Base-by-base conservation (phyloP, 306 rosid genomes). In the Sicyos edulis region DNA sequence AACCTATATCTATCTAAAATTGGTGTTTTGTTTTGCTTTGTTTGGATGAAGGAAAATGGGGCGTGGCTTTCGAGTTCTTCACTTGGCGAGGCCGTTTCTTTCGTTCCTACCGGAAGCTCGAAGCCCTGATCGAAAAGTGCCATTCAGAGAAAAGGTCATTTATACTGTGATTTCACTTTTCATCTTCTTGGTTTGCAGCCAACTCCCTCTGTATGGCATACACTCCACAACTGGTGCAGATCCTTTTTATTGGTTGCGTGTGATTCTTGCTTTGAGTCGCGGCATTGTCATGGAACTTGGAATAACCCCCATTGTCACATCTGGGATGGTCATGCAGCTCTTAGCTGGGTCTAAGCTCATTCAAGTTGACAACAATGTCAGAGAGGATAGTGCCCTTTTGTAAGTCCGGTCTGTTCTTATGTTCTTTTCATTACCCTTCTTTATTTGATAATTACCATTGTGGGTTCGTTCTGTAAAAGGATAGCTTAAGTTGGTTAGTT, bases 271-370 rank as follows among this genome's bases (percentile, higher is more conserved):
- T 70, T 92, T 96, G 3, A 92, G 85, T 63, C 91, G 92, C 21
- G 98, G 98, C 63, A 92, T 96, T 53, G 96, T 90, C 52, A 92
- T 92, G 98, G 98, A 92, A 80, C 98, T 88, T 34, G 92, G 92
- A 76, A 90, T 90, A 79, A 92, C 96, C 61, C 84, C 96, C 7
- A 92, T 90, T 80, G 96, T 92, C 59, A 92, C 89, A 26, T 92
- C 92, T 55, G 96, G 96, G 58, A 71, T 92, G 73, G 96, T 92
- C n/a, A 90, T 88, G 96, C 96, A 92, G 60, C 96, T 92, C 73
- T 76, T 88, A 47, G 93, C 86, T 50, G 96, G 96, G 14, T 90
- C 96, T 0, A 90, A 90, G 83, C 88, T 92, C 74, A 87, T 92
- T 81, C 86, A 87, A 73, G 96, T 90, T 6, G 91, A 92, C 85